phyloP scores from a whole-genome alignment of 768 basidiomycete genomes.

The Pleurotus tuoliensis region DNA sequence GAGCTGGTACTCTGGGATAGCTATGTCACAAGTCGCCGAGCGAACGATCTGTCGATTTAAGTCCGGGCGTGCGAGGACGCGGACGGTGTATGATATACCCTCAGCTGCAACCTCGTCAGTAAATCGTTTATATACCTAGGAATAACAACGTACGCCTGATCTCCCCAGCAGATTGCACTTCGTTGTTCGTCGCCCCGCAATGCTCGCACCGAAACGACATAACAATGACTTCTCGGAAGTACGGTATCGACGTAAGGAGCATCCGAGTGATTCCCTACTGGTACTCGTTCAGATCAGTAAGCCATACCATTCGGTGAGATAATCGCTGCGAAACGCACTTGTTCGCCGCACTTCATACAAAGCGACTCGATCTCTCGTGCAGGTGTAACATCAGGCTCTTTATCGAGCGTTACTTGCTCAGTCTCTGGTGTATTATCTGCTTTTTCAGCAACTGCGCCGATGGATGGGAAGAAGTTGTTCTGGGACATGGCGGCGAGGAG shows the following conservation, averaged over 20 bases:
- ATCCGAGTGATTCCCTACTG: conserved; percentile 82
- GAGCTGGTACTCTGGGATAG: conserved; percentile 84
- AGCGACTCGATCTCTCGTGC: conserved; percentile 86
- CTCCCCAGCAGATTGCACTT: conserved; percentile 85
- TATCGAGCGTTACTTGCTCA: conserved; percentile 24
- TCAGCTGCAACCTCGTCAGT: conserved; percentile 47
- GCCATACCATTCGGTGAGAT: not conserved
- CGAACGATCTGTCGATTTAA: conserved; percentile 93
- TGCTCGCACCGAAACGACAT: conserved; percentile 97
- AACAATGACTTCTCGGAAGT: conserved; percentile 90
- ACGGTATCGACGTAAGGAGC: conserved; percentile 91
- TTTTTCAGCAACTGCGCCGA: conserved; percentile 47
- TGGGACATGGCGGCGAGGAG: conserved; percentile 3
- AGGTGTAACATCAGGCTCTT: conserved; percentile 55
- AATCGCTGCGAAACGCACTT: conserved; percentile 47
- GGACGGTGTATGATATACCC: conserved; percentile 78
- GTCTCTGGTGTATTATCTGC: conserved; percentile 33
- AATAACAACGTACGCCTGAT: conserved; percentile 64
- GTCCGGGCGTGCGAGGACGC: conserved; percentile 69
- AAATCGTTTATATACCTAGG: not conserved
- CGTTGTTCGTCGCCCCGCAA: conserved; percentile 88
- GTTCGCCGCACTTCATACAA: conserved; percentile 91
- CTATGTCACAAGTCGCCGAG: conserved; percentile 74
- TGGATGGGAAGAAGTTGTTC: conserved; percentile 44
- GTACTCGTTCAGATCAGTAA: conserved; percentile 15